Base-by-base conservation (phyloP, 441 rosid species). In the Codiaeum variegatum region DNA sequence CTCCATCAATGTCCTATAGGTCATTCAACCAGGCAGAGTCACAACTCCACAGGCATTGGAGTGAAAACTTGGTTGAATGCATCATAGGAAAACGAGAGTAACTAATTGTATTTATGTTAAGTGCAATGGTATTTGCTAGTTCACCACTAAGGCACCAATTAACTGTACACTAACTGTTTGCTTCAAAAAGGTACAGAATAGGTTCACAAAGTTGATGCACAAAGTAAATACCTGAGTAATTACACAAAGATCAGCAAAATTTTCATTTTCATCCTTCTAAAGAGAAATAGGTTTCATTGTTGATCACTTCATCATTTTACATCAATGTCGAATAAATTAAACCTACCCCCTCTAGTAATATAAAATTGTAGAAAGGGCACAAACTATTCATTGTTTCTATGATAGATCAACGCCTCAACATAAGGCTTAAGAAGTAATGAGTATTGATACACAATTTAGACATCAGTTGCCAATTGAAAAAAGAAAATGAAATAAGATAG, bases 11-110 rank as follows among this genome's bases (percentile, higher is more conserved):
- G 58, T 46, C 69, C 65, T 47, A 68, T 32, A 49, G 58, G 72
- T 64, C 70, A 63, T 64, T 72, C 74, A 72, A 64, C 72, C 61
- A 67, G 62, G 71, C 69, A 58, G 67, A 68, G 67, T 68, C 61
- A 72, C 79, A 78, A 63, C 71, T 63, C 71, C 31, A 62, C 74
- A 29, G 46, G 73, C 78, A 70, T 36, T 44, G 55, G 36, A 67
- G 36, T 67, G 67, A 64, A 70, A 44, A 66, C 36, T 54, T 61
- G 66, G 75, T 52, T 71, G 73, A 71, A 71, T 55, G 78, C 74
- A 75, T 16, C 62, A 51, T n/a, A 16, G 31, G 47, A 28, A 34
- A 52, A 67, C 44, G 23, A 29, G 62, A 9, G 26, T 11, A 34
- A n/a, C 71, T 10, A 52, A 34, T 26, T 32, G 61, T 29, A 51